phyloP scores from a whole-genome alignment of 148 eudicot genomes.

The Silene latifolia region DNA sequence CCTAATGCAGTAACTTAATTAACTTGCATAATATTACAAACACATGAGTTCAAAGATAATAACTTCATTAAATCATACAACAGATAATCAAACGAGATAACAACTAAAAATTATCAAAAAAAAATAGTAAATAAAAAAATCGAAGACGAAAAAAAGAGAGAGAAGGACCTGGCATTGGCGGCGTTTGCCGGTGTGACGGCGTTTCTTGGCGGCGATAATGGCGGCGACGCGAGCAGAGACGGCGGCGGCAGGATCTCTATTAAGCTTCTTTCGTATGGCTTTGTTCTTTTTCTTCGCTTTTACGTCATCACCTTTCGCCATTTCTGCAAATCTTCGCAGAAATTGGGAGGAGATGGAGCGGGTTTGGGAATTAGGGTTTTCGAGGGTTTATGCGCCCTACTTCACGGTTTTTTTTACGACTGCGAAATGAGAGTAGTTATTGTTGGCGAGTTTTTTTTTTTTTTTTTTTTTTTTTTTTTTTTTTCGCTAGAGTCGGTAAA shows the following conservation, averaged over 20 bases:
- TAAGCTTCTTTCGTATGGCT: constrained; percentile 37
- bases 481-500: background rate
- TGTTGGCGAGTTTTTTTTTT: too few species aligned
- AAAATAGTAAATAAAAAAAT: background rate
- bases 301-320: constrained; percentile 75
- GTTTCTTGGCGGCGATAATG: constrained; percentile 47
- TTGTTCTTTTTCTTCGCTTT: constrained; percentile 55
- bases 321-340: constrained; percentile 9
- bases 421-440: background rate
- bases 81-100: background rate
- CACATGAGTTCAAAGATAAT: background rate
- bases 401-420: background rate
- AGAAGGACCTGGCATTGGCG: constrained; percentile 63
- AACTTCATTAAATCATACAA: background rate
- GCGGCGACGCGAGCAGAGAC: constrained; percentile 74
- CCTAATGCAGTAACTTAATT: background rate
- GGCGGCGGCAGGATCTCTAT: constrained; percentile 39
- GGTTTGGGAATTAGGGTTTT: background rate
- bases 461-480: too few species aligned
- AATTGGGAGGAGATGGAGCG: too few species aligned
- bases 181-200: constrained; percentile 45
- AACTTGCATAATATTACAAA: background rate
- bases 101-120: background rate
- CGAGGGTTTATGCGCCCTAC: background rate
- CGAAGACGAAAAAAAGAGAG: background rate